Evolutionary conservation across 2,329 filamentous ascomycete species (phyloP).

Genomic region (Gaeumannomyces tritici): DNA sequence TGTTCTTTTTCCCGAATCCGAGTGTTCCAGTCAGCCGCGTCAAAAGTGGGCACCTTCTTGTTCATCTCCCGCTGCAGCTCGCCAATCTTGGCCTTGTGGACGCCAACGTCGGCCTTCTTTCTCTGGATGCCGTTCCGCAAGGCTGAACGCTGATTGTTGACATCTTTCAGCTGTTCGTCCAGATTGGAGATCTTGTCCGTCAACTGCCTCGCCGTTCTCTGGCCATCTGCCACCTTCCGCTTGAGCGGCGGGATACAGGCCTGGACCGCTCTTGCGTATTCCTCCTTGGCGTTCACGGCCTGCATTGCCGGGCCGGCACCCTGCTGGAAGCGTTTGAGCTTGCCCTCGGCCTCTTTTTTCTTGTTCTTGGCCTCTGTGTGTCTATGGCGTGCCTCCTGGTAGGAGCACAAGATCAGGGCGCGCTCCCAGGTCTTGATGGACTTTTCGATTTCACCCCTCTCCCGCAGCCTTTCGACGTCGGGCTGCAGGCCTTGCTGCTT

Average conservation of each 20-base stretch:
- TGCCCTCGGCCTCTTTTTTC: constrained; percentile 42
- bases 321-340: constrained; percentile 50
- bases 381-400: constrained; percentile 41
- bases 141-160: constrained; percentile 40
- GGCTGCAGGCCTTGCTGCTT: constrained; percentile 66
- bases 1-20: constrained; percentile 58
- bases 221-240: constrained; percentile 30
- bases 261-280: constrained; percentile 52
- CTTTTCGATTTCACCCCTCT: constrained; percentile 60
- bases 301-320: constrained; percentile 56
- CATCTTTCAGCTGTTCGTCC: constrained; percentile 28
- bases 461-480: constrained; percentile 74
- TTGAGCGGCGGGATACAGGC: constrained; percentile 45
- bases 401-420: constrained; percentile 56
- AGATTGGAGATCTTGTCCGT: constrained; percentile 28
- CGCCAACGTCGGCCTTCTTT: constrained; percentile 40
- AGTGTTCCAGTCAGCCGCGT: constrained; percentile 60
- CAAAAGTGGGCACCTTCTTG: constrained; percentile 56
- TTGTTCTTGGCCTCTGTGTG: constrained; percentile 43
- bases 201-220: constrained; percentile 16
- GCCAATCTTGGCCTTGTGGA: constrained; percentile 47
- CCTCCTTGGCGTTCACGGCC: constrained; percentile 59
- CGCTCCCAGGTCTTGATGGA: constrained; percentile 56
- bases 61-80: constrained; percentile 53
- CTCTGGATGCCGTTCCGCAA: constrained; percentile 39